Base-by-base conservation (phyloP, 106 monocot species). In the Allium sativum region DNA sequence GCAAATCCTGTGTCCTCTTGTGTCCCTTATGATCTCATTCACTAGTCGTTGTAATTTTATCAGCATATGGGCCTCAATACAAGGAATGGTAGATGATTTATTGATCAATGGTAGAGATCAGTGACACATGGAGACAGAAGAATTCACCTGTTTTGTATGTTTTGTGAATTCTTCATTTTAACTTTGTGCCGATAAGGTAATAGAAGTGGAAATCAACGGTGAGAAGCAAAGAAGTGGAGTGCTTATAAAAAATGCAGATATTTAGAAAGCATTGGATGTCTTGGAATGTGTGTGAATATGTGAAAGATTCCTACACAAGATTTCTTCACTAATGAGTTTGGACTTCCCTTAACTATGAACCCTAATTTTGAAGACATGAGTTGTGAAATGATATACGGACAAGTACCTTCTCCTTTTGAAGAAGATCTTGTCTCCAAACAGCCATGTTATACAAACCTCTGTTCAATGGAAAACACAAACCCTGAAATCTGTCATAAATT, bases 291-390 rank as follows among this genome's bases (percentile, higher is more conserved):
- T 21, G 80, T 96, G 50, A 96, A 91, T 58, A 96, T 98, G 96
- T 62, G 45, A 45, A 62, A 62, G 46, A 62, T 62, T 48, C 62
- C 62, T 21, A 62, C 62, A 14, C 62, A 62, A 73, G 82, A 88
- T 74, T 98, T 98, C 78, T 98, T 98, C 72, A 98, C 91, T 59
- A 98, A 98, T 68, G 91, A 98, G 48, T 98, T 91, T 68, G 96
- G 91, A 40, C 91, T 98, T 70, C 91, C 91, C 9, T 76, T 98
- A 42, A 98, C 96, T 21, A 98, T 98, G 96, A 98, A 69, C 7
- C 96, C 96, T 66, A 98, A 96, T 87, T 96, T 96, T 71, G 95
- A 96, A 79, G 95, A 96, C 60, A 96, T 96, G 95, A 96, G 95
- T 61, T 96, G 95, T 74, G 95, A 96, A 12, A 96, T 96, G 95